Percentiles rank a stretch among this genome's conserved stretches.
Conservation (phyloP, 169 alveolate genomes). For the Neospora caninum region DNA sequence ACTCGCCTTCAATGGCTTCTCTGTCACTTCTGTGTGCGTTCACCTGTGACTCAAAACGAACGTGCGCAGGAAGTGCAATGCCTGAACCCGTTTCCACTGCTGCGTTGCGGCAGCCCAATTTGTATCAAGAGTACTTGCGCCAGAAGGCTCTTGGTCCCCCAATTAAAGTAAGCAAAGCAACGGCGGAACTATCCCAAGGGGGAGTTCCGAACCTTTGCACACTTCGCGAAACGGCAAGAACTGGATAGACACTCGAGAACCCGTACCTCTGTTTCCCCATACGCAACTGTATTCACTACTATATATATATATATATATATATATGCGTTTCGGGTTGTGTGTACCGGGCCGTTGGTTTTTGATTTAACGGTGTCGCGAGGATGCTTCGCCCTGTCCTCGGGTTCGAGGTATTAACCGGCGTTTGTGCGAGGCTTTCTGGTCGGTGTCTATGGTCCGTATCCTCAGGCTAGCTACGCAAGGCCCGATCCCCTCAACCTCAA, state of each 20-base stretch:
- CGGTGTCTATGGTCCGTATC: too few species aligned
- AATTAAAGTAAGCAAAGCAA: neutral
- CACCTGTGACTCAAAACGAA: too few species aligned
- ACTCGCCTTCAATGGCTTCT: too few species aligned
- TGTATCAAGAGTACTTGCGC: neutral
- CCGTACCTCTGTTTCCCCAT: too few species aligned
- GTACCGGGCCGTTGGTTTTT: too few species aligned
- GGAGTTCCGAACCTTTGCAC: too few species aligned
- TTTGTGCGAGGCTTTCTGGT: neutral
- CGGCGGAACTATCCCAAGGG: neutral
- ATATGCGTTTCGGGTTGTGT: too few species aligned
- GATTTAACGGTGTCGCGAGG: too few species aligned
- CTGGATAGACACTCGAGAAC: too few species aligned
- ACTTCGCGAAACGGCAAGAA: too few species aligned
- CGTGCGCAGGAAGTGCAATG: slow-evolving; percentile 44
- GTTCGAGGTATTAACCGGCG: neutral
- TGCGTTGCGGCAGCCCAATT: slow-evolving; percentile 39
- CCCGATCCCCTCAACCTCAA: slow-evolving; percentile 4
- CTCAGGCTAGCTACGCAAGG: slow-evolving; percentile 1
- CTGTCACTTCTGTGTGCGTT: too few species aligned
- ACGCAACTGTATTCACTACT: neutral
- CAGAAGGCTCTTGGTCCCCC: slow-evolving; percentile 51
- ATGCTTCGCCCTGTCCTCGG: too few species aligned
- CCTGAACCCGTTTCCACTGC: slow-evolving; percentile 48
- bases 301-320: neutral